Conservation (phyloP, 139 green algal genomes). For the Closterium sp. region DNA sequence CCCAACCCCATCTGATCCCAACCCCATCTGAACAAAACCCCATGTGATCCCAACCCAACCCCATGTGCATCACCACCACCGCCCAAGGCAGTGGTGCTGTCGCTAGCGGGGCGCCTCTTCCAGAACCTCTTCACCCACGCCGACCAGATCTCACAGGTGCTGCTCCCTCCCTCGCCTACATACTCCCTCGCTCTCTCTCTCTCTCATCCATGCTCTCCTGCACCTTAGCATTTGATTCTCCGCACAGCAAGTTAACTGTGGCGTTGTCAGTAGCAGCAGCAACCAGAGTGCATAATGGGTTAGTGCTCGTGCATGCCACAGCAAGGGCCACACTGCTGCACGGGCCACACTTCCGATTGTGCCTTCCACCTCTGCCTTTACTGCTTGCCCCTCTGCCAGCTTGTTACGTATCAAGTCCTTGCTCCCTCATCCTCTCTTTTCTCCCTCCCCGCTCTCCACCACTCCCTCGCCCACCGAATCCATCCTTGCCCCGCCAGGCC, state of each 20-base stretch:
- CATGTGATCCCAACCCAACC: background rate
- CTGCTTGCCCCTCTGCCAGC: too few relatives aligned
- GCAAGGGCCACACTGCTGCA: too few relatives aligned
- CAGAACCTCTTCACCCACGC: conserved; percentile 42
- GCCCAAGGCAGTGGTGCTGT: conserved; percentile 4
- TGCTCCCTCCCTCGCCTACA: background rate
- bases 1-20: background rate
- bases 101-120: conserved; percentile 27
- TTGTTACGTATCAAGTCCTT: too few relatives aligned
- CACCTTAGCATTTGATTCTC: too few relatives aligned
- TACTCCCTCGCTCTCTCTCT: background rate
- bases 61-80: too few relatives aligned
- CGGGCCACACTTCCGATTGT: too few relatives aligned
- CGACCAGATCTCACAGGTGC: conserved; percentile 41
- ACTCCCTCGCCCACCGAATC: background rate
- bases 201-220: background rate
- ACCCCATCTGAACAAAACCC: too few relatives aligned
- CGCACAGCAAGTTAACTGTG: too few relatives aligned
- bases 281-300: too few relatives aligned
- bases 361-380: too few relatives aligned
- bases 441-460: background rate
- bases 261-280: too few relatives aligned
- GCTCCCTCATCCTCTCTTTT: conserved; percentile 8
- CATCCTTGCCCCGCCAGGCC: background rate
- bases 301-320: too few relatives aligned